Base-by-base conservation (phyloP, 2,329 filamentous ascomycete genomes). In the Pestalotiopsis sp. region DNA sequence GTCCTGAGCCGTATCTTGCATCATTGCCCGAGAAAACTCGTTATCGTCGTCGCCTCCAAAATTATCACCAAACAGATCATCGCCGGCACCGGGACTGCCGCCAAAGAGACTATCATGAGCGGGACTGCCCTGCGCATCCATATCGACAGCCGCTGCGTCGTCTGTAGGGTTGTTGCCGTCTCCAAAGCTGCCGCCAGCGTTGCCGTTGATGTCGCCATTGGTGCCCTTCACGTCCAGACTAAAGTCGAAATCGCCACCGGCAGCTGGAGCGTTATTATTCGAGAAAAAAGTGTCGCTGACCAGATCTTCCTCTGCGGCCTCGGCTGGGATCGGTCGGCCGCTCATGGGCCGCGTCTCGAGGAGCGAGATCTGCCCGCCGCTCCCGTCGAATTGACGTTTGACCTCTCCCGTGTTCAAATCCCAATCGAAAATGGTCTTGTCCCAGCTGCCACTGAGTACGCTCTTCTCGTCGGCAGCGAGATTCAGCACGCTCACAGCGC, bases 351-450 rank as follows among this genome's bases (percentile, higher is more conserved):
- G 88, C 68, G 94, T 87, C 80, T 98, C 95, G 56, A 99, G 90
- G 1, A 93, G 90, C 2, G 93, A 96, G 69, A 98, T 94, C 77
- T 99, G 96, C 5, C 92, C 86, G 14, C 91, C 93, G 66, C 87
- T 93, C 1, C 92, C 91, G 61, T 91, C 90, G 75, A 96, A 99
- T 4, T 87, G 87, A 12, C 95, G 88, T 72, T 90, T 91, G 6
- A 92, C 86, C 74, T 92, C 86, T 0, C 96, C 96, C 1, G 90
- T 96, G 75, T 98, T 94, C 31, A 99, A 80, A 78, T 98, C 96
- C 96, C 96, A 99, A 77, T 98, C 95, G 66, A 94, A 88, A 0
- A 98, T 91, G 20, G 89, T 92, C 82, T 97, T 98, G 80, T 99
- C 96, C 96, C 96, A 99, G 78, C 94, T 95, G 3, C 96, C 96